Conservation (phyloP, 2,329 filamentous ascomycete species). For the Setomelanomma holmii region DNA sequence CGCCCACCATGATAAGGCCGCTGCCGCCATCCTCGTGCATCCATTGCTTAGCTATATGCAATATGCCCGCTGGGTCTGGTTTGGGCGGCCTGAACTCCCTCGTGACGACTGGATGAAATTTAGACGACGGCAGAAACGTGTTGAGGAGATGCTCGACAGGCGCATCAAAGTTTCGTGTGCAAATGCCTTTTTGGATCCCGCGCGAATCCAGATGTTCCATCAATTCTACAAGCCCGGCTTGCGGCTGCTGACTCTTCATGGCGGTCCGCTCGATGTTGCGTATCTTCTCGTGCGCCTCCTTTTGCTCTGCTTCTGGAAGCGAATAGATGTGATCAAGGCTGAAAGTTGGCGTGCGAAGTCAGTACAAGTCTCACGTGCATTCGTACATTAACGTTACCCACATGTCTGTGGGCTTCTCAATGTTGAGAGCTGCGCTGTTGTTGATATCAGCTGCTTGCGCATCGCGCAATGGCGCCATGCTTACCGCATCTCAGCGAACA, state of each 20-base stretch:
- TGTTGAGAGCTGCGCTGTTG: constrained; percentile 65
- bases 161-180: constrained; percentile 87
- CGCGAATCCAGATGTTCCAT: constrained; percentile 81
- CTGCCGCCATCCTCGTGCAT: constrained; percentile 55
- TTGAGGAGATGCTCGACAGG: constrained; percentile 77
- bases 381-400: too few species aligned
- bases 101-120: constrained; percentile 82
- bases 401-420: constrained; percentile 78
- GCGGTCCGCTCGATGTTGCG: constrained; percentile 79
- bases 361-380: too few species aligned
- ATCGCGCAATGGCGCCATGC: constrained; percentile 2
- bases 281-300: constrained; percentile 74
- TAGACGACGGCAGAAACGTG: constrained; percentile 73
- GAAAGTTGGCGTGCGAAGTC: too few species aligned
- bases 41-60: constrained; percentile 85
- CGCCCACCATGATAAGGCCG: constrained; percentile 61
- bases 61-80: constrained; percentile 84
- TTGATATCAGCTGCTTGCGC: neutral
- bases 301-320: constrained; percentile 69
- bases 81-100: constrained; percentile 84
- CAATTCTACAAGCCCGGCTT: constrained; percentile 77
- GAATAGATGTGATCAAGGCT: constrained; percentile 83
- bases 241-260: constrained; percentile 80
- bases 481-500: constrained; percentile 87
- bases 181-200: constrained; percentile 79